These are phyloP conservation scores for Paspalum notatum DNA, from an alignment of 176 grass and related monocot species.

Conservation along the genomic window DNA sequence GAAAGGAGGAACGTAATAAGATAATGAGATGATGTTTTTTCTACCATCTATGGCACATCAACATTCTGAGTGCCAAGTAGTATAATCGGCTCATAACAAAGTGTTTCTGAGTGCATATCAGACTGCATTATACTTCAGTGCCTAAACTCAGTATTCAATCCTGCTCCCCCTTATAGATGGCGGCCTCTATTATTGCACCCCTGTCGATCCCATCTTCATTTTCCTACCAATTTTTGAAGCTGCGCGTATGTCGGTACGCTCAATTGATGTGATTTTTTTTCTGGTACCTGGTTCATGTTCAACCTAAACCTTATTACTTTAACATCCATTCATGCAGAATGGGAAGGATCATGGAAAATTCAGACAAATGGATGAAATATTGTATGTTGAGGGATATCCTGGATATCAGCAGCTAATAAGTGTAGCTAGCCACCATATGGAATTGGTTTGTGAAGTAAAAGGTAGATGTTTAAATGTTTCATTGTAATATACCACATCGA, in stretches of 20 bases:
- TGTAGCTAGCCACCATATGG: conserved; percentile 71
- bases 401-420: conserved; percentile 75
- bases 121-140: background rate
- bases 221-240: conserved; percentile 78
- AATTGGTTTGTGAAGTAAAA: conserved; percentile 87
- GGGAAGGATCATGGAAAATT: conserved; percentile 77
- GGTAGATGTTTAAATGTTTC: conserved; percentile 46
- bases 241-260: conserved; percentile 74
- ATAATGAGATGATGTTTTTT: background rate
- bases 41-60: conserved; percentile 2
- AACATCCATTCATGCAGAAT: conserved; percentile 47
- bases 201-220: conserved; percentile 81
- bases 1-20: background rate
- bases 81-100: conserved; percentile 4
- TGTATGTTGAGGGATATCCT: conserved; percentile 92
- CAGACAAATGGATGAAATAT: conserved; percentile 90
- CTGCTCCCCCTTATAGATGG: conserved; percentile 66
- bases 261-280: conserved; percentile 4
- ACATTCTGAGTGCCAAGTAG: background rate
- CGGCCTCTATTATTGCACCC: conserved; percentile 80
- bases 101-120: background rate
- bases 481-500: conserved; percentile 8
- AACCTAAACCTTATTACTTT: conserved; percentile 15
- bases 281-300: conserved; percentile 18
- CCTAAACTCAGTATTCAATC: conserved; percentile 20